Evolutionary conservation across 306 rosid genomes (phyloP), one percentile per base, ranked within the genome.

Genomic region (Fagus sylvatica): DNA sequence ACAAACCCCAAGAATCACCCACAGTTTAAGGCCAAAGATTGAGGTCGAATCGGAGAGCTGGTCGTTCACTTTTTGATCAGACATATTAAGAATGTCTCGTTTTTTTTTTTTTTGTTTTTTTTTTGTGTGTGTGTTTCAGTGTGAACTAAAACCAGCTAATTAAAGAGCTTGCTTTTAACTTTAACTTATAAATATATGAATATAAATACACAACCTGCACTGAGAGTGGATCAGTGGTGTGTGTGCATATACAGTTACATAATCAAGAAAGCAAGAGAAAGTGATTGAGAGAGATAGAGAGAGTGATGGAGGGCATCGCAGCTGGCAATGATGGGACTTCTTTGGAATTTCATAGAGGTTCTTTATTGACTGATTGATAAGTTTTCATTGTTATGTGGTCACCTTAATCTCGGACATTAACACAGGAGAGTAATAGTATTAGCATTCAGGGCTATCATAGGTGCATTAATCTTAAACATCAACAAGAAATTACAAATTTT

Each of bases 41-140:
- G 98, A 90, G 42, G 98, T 93, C 9, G 76, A 91, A 61, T 88
- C 84, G 0, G 96, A 91, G 37, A 93, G 93, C 81, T 89, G 85
- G 82, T 93, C 96, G 86, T 81, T 82, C 92, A 76, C 36, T 48
- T 77, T 49, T 75, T 65, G 74, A 73, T 84, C 86, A 53, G 86
- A 85, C 89, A 88, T 86, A 74, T 46, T 10, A 10, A 46, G 78
- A 41, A 69, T n/a, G 62, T 78, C 56, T 10, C 22, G 32, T 74
- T 46, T 48, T 71, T 33, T 48, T 71, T 33, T 22, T 22, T 22
- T 22, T 22, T 22, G 28, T 79, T n/a, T 9, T 10, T 30, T 7
- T 17, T 39, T 65, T 65, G 40, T 8, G 22, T 8, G 22, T 39
- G 30, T 7, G 36, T 7, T 39, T 65, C 71, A 40, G 7, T 7